phyloP scores from a whole-genome alignment of 1,284 basidiomycete genomes.

The Leccinum fallax region DNA sequence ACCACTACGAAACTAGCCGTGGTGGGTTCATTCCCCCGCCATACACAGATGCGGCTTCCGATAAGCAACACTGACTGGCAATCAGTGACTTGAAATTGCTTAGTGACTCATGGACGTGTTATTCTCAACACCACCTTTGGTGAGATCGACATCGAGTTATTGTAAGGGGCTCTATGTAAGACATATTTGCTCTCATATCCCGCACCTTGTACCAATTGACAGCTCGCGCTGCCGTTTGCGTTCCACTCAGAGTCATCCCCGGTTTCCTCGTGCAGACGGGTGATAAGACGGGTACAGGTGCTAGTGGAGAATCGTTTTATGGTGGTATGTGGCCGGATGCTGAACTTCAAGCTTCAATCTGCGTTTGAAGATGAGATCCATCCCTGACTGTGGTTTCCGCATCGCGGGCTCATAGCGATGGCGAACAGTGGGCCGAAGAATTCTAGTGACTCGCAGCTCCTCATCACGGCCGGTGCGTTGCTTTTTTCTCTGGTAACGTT shows the following conservation, averaged over 20 bases:
- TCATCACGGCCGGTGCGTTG: too few relatives aligned
- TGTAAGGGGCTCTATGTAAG: constrained; percentile 45
- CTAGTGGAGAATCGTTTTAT: constrained; percentile 86
- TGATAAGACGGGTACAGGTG: constrained; percentile 91
- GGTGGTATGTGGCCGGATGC: constrained; percentile 56
- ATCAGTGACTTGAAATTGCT: constrained; percentile 50
- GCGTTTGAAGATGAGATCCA: constrained; percentile 83
- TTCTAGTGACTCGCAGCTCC: too few relatives aligned
- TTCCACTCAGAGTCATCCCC: constrained; percentile 65
- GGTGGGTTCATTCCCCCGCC: too few relatives aligned
- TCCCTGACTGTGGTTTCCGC: constrained; percentile 79
- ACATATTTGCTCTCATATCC: background rate
- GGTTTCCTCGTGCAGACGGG: constrained; percentile 94
- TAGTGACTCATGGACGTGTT: constrained; percentile 55
- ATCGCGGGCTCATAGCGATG: constrained; percentile 92
- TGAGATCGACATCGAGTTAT: too few relatives aligned
- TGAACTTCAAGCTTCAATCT: background rate
- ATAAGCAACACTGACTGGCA: too few relatives aligned
- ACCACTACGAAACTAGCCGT: background rate
- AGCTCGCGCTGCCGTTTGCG: background rate
- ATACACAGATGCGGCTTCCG: too few relatives aligned
- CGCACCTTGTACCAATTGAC: background rate
- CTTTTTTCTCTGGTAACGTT: too few relatives aligned
- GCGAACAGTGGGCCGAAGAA: constrained; percentile 60
- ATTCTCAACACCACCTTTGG: constrained; percentile 78